Evolutionary conservation across 1,284 basidiomycete species (phyloP), one percentile per base, ranked within the genome.

Genomic region (Pseudozyma sp.): DNA sequence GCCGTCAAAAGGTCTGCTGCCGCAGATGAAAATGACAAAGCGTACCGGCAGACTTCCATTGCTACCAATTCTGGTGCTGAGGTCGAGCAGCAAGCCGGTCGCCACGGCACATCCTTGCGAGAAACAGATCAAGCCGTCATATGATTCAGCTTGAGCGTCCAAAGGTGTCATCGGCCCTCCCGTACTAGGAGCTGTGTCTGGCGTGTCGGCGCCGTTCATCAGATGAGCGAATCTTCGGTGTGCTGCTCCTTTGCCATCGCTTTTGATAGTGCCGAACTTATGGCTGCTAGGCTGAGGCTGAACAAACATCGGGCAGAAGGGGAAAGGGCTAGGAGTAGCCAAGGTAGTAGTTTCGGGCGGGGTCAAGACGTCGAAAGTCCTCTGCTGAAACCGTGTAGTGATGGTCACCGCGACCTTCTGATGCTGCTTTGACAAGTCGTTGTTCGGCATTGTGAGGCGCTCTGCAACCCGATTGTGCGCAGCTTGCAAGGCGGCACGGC

Each of bases 71-170:
- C 52, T 44, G 12, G 39, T 9, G n/a, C 34, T 18, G 14, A 53
- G 47, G 40, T 63, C 52, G 49, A 69, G 35, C 3, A 72, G 64
- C 14, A 77, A n/a, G 38, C 66, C 70, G 3, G 74, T 70, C 7
- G 63, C 42, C 14, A 70, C 66, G 3, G 74, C 70, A n/a, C 70
- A 72, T 44, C 74, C 74, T 16, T 77, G 74, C 42, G 74, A 77
- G 21, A 77, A 77, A 59, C 74, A 72, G 31, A 77, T 63, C 49
- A 77, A 42, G 8, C 66, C 74, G 18, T 77, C 70, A 45, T 67
- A 77, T 0, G 34, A 13, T 39, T 19, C 44, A 0, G 4, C 7
- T n/a, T 13, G 34, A 8, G 7, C 18, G 21, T 63, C 54, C 48
- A 39, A 2, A 10, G 68, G 68, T 35, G 68, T 70, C 36, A 44